phyloP scores from a whole-genome alignment of 306 rosid genomes.

The barrel medic (Medicago truncatula) region MtrunA17r5.0-ANR NC_053047.1:3252501-3253000 shows the following conservation, averaged over 20 bases:
- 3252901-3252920: background rate
- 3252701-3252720: slow-evolving; percentile 51
- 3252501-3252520: slow-evolving; percentile 67
- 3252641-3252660: slow-evolving; percentile 61
- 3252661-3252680: slow-evolving; percentile 60
- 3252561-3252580: slow-evolving; percentile 78
- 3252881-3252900: slow-evolving; percentile 36
- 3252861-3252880: slow-evolving; percentile 59
- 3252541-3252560: slow-evolving; percentile 42
- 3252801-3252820: slow-evolving; percentile 81
- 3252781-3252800: slow-evolving; percentile 74
- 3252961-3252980: background rate
- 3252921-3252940: background rate
- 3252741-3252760: slow-evolving; percentile 62
- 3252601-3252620: slow-evolving; percentile 33
- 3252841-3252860: slow-evolving; percentile 64
- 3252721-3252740: slow-evolving; percentile 64
- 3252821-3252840: slow-evolving; percentile 61
- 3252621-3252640: slow-evolving; percentile 56
- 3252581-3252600: slow-evolving; percentile 43
- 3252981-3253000: background rate
- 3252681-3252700: slow-evolving; percentile 76
- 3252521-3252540: slow-evolving; percentile 54
- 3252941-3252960: background rate
- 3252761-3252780: slow-evolving; percentile 77